Conservation (phyloP, 1,284 basidiomycete species). For the Golubevia pallescens region DNA sequence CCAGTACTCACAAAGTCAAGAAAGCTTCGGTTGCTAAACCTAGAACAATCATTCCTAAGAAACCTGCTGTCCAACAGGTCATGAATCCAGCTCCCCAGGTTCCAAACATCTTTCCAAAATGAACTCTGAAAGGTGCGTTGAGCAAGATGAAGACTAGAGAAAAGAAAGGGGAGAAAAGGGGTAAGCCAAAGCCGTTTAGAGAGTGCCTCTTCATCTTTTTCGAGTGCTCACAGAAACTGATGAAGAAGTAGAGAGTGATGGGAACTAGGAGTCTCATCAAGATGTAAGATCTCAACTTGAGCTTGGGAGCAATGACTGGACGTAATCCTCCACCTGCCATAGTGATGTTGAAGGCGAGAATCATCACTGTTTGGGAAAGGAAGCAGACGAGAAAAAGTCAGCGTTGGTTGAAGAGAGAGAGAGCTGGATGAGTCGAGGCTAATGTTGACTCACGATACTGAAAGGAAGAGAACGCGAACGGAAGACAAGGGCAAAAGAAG, state of each 20-base stretch:
- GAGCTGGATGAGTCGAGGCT: too few relatives aligned
- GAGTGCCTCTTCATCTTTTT: background rate
- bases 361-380: background rate
- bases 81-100: background rate
- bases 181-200: background rate
- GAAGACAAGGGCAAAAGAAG: too few relatives aligned
- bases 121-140: background rate
- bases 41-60: background rate
- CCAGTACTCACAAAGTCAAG: background rate
- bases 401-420: too few relatives aligned
- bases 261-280: background rate
- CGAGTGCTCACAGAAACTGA: background rate
- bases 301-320: background rate
- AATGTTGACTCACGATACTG: too few relatives aligned
- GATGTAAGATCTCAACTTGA: background rate
- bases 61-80: background rate
- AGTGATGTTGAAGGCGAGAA: background rate
- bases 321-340: background rate
- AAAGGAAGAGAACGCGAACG: too few relatives aligned
- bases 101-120: background rate
- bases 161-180: background rate
- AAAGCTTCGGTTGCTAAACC: background rate
- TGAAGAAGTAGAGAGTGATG: background rate
- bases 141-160: background rate
- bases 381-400: too few relatives aligned